Evolutionary conservation across 192 early-diverging fungal species (phyloP).

Genomic region (Coemansia sp.): DNA sequence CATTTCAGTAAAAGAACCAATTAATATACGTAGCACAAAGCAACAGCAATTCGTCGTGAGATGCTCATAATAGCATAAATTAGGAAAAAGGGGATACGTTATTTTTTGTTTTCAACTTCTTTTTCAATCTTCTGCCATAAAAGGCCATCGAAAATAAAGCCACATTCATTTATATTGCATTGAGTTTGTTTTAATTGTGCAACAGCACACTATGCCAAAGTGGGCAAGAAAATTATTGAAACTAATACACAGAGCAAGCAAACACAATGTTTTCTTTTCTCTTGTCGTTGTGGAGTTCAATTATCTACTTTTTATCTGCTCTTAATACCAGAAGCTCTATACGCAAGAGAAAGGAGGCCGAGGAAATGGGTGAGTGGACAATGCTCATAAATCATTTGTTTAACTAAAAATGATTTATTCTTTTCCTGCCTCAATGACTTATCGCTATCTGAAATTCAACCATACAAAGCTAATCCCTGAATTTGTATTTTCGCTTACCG

Average conservation of each 20-base stretch:
- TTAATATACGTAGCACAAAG: neutral
- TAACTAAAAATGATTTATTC: neutral
- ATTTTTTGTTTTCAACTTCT: neutral
- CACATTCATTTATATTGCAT: neutral
- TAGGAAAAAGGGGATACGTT: constrained; percentile 7
- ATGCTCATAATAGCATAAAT: neutral
- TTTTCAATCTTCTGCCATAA: neutral
- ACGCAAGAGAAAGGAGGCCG: neutral
- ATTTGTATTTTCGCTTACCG: neutral
- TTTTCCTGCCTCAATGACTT: neutral
- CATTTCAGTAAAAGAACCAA: neutral
- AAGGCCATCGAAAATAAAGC: neutral
- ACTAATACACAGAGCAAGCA: neutral
- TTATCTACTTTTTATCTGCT: neutral
- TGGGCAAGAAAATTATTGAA: neutral
- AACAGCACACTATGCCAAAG: neutral
- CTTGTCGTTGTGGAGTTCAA: neutral
- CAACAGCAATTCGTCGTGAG: neutral
- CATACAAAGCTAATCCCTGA: neutral
- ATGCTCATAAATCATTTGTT: neutral
- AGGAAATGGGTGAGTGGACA: neutral
- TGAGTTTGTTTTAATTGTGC: neutral
- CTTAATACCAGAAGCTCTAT: neutral
- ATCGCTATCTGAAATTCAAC: too few species aligned
- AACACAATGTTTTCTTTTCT: neutral